Conservation (phyloP, 768 basidiomycete genomes). For the Lanmaoa pseudosensibilis region DNA sequence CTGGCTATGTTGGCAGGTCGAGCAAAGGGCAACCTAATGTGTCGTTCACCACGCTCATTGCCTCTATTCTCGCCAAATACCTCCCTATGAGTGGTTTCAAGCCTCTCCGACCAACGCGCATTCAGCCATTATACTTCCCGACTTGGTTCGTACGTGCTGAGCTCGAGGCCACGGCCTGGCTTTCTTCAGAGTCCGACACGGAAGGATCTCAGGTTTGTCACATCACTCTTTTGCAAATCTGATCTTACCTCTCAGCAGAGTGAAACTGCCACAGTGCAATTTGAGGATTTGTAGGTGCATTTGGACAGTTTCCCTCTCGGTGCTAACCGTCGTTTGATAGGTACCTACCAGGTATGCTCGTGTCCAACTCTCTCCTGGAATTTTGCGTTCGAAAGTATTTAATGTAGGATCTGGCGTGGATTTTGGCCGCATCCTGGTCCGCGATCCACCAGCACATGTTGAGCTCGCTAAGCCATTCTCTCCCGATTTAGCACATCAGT, state of each 20-base stretch:
- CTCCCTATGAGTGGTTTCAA: conserved; percentile 41
- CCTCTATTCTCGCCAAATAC: conserved; percentile 37
- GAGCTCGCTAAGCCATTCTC: conserved; percentile 47
- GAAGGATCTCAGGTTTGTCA: conserved; percentile 26
- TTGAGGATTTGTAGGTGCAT: conserved; percentile 49
- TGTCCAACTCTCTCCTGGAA: not conserved
- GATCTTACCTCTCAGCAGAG: conserved; percentile 26
- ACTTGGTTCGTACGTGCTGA: conserved; percentile 63
- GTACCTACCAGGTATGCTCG: conserved; percentile 31
- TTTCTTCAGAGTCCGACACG: conserved; percentile 22
- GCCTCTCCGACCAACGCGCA: conserved; percentile 44
- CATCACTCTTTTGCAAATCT: conserved; percentile 1
- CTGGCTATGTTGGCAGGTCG: conserved; percentile 25
- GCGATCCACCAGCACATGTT: conserved; percentile 25
- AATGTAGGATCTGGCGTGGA: conserved; percentile 23
- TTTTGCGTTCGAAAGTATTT: not conserved
- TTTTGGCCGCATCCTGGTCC: conserved; percentile 45
- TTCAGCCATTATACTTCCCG: conserved; percentile 60
- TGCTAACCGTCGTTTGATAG: conserved; percentile 22
- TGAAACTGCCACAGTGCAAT: conserved; percentile 34
- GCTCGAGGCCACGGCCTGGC: conserved; percentile 39
- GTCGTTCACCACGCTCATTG: conserved; percentile 22
- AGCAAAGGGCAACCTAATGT: conserved; percentile 11
- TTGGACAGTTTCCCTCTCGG: not conserved
- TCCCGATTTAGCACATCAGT: conserved; percentile 45